These are phyloP conservation scores for Vanilla planifolia DNA, from an alignment of 106 monocot species.

Conservation along the genomic window DNA sequence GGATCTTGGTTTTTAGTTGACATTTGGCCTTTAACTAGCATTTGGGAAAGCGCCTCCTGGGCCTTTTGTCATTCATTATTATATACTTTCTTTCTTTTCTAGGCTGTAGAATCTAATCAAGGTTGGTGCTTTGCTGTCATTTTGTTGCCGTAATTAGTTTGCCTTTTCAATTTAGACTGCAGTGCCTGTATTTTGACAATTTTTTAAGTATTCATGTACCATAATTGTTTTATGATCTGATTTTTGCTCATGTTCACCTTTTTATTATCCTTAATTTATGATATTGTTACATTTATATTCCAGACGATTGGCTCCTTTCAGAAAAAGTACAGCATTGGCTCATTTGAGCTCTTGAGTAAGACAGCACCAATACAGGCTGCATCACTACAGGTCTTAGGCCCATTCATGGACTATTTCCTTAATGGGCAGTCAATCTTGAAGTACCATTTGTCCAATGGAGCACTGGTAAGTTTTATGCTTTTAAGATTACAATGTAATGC, in stretches of 20 bases:
- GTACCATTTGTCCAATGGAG: conserved; percentile 50
- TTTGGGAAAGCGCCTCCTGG: too few relatives aligned
- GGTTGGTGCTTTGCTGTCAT: background rate
- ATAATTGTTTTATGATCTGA: background rate
- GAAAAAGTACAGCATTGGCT: conserved; percentile 64
- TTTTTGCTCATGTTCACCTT: background rate
- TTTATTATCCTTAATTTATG: background rate
- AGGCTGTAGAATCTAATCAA: background rate
- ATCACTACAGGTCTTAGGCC: conserved; percentile 74
- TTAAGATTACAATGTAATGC: too few relatives aligned
- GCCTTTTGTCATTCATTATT: too few relatives aligned
- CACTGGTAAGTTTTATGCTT: conserved; percentile 43
- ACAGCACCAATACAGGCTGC: conserved; percentile 88
- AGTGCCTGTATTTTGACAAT: background rate
- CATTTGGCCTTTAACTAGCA: too few relatives aligned
- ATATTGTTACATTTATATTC: conserved; percentile 6
- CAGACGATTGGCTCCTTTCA: conserved; percentile 75
- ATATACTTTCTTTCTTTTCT: too few relatives aligned
- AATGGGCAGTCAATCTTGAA: conserved; percentile 26
- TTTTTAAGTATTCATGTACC: background rate
- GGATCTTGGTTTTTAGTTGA: too few relatives aligned
- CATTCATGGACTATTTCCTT: conserved; percentile 63
- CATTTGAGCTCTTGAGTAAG: conserved; percentile 78
- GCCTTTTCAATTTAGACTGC: background rate
- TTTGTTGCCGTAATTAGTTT: background rate